Evolutionary conservation across 2,329 filamentous ascomycete species (phyloP).

Genomic region (Colletotrichum aenigma): DNA sequence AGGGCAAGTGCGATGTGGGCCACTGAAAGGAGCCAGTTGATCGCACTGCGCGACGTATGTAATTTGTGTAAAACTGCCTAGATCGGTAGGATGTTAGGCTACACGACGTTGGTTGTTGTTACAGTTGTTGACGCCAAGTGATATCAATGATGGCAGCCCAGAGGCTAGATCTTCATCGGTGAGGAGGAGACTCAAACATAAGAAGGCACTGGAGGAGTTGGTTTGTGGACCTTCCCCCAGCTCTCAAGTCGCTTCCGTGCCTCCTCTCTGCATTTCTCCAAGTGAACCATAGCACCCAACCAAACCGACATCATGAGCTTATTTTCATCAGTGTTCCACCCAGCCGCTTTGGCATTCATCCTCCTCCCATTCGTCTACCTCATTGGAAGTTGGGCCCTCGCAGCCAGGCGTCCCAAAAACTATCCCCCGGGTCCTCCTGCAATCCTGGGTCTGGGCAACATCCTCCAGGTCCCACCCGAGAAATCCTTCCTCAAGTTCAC

Average conservation of each 20-base stretch:
- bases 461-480: conserved; percentile 26
- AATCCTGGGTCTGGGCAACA: conserved; percentile 27
- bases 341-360: not conserved
- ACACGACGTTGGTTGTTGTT: not conserved
- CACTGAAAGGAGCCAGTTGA: not conserved
- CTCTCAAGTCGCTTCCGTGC: not conserved
- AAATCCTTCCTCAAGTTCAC: conserved; percentile 30
- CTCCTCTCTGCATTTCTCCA: not conserved
- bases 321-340: not conserved
- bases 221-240: not conserved
- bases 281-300: not conserved
- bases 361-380: not conserved
- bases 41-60: not conserved
- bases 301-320: not conserved
- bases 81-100: not conserved
- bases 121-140: not conserved
- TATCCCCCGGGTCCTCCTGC: conserved; percentile 27
- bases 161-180: not conserved
- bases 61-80: not conserved
- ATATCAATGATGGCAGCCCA: not conserved
- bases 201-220: not conserved
- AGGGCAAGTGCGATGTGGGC: not conserved
- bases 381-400: not conserved
- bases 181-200: not conserved
- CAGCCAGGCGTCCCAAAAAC: not conserved